Evolutionary conservation across 371 early-diverging fungal species (phyloP), one percentile per base, ranked within the genome.

Genomic region (Conidiobolus incongruus): DNA sequence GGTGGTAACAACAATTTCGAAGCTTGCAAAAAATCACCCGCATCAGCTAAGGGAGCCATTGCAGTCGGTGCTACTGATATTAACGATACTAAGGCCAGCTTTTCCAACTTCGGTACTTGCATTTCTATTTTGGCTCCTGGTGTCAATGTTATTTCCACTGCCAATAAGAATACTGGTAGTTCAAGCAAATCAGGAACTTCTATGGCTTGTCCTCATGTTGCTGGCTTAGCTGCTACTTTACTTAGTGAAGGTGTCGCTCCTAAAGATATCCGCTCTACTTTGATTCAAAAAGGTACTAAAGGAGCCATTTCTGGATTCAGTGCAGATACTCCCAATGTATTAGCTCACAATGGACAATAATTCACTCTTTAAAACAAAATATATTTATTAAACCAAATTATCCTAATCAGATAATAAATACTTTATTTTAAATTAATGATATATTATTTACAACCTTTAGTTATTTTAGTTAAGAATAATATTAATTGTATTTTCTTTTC

Each of bases 201-300:
- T 7, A 81, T 81, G 83, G 77, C 75, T n/a, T 46, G 75, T 19
- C 88, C 91, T 22, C 84, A 84, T 56, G 77, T 74, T 17, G 65
- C 85, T 45, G 88, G 87, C 45, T 65, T 72, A 30, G 68, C 75
- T 48, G 82, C 82, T 40, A 36, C 59, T 21, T 42, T 60, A 19
- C 53, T 59, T 11, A 1, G 24, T 15, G 1, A 37, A 10, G 22
- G 17, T 6, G n/a, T 2, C n/a, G 13, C 30, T 12, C 28, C 29
- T 6, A 16, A n/a, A 11, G 31, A 23, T 16, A 29, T 42, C 15
- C 16, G 28, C 29, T n/a, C 5, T 3, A 21, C 31, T 19, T 11
- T 42, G 4, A 5, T 29, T 16, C 11, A 5, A 5, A 15, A 32
- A 13, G 42, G 17, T 15, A 42, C 42, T 7, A 23, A n/a, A n/a